Percentiles rank a stretch among this genome's conserved stretches.
Conservation (phyloP, 257 asterid genomes). For the Nicotiana attenuata region DNA sequence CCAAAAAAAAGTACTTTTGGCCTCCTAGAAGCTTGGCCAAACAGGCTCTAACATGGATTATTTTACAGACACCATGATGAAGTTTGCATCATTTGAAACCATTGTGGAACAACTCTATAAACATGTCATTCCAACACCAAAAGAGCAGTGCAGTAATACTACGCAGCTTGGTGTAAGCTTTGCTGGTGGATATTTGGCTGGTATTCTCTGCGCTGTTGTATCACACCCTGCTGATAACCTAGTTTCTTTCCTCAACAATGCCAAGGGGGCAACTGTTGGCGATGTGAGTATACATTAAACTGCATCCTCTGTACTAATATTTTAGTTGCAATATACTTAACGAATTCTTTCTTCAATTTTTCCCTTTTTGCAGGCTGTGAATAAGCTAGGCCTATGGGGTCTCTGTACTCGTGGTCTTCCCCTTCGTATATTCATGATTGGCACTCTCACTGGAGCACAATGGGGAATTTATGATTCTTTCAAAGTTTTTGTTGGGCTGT, state of each 20-base stretch:
- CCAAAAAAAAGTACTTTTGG: no score
- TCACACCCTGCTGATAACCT: slow-evolving; percentile 90
- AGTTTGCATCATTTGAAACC: slow-evolving; percentile 76
- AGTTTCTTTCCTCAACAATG: slow-evolving; percentile 83
- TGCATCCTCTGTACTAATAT: neutral
- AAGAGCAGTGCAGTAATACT: slow-evolving; percentile 58
- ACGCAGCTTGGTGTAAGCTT: slow-evolving; percentile 79
- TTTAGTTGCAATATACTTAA: neutral
- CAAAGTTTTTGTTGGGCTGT: slow-evolving; percentile 62
- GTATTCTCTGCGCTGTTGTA: slow-evolving; percentile 61
- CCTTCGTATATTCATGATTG: slow-evolving; percentile 58
- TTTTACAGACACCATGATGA: slow-evolving; percentile 83
- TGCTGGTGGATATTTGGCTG: slow-evolving; percentile 70
- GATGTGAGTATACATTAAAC: slow-evolving; percentile 40
- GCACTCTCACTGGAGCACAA: slow-evolving; percentile 59
- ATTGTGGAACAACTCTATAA: slow-evolving; percentile 72
- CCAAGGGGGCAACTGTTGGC: slow-evolving; percentile 70
- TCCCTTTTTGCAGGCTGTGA: slow-evolving; percentile 40
- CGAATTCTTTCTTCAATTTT: neutral
- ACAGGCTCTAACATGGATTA: neutral
- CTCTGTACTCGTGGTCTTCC: slow-evolving; percentile 68
- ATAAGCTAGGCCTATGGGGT: slow-evolving; percentile 53
- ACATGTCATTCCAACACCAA: slow-evolving; percentile 61
- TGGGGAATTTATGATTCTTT: slow-evolving; percentile 65
- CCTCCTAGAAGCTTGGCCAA: no score